Conservation (phyloP, 768 basidiomycete genomes). For the Termitomyces sp. region DNA sequence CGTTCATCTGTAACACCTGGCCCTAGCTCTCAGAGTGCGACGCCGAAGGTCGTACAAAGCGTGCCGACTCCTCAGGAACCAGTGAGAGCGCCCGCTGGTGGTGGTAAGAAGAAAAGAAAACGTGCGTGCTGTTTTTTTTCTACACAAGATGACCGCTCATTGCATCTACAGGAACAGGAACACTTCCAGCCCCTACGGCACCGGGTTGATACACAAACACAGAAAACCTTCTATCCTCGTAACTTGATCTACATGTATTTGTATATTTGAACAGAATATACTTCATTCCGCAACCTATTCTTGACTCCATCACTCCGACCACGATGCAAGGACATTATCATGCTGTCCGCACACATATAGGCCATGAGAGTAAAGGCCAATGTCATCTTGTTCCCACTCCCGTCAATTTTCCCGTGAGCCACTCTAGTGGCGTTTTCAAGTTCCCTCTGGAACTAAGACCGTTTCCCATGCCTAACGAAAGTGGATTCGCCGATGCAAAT, state of each 20-base stretch:
- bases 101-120: constrained; percentile 72
- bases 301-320: neutral
- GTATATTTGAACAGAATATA: neutral
- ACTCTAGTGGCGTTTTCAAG: constrained; percentile 69
- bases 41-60: constrained; percentile 27
- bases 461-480: constrained; percentile 59
- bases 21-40: constrained; percentile 25
- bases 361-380: neutral
- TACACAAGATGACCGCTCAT: constrained; percentile 1
- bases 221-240: neutral
- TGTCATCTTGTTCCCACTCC: constrained; percentile 51
- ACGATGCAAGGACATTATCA: neutral
- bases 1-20: constrained; percentile 37
- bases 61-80: constrained; percentile 37
- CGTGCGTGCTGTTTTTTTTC: constrained; percentile 35
- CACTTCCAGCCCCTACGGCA: constrained; percentile 25
- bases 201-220: constrained; percentile 16
- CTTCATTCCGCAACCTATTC: neutral
- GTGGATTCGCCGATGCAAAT: constrained; percentile 74
- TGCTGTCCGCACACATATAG: neutral
- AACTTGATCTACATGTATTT: neutral
- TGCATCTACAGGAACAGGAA: constrained; percentile 23
- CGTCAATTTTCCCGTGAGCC: constrained; percentile 71
- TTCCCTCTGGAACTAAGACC: constrained; percentile 57
- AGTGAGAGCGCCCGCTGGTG: constrained; percentile 41